These are phyloP conservation scores for Penicillium coprophilum DNA, from an alignment of 495 filamentous ascomycete genomes.

Conservation along the genomic window DNA sequence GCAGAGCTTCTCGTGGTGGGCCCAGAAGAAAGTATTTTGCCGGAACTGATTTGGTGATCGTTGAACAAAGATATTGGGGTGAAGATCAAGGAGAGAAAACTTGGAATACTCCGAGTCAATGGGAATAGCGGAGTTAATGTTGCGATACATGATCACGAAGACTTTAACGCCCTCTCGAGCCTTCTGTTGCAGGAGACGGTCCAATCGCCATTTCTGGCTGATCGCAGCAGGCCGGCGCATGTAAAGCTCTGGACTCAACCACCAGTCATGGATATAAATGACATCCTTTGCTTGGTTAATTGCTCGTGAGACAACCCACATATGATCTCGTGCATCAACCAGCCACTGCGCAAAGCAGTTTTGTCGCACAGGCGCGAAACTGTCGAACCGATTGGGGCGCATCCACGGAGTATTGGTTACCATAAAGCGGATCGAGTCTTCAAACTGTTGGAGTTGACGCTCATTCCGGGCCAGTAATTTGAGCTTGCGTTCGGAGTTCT, in stretches of 20 bases:
- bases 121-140: constrained; percentile 95
- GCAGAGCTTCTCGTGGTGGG: constrained; percentile 96
- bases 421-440: constrained; percentile 89
- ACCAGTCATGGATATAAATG: constrained; percentile 99
- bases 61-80: constrained; percentile 94
- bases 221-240: constrained; percentile 93
- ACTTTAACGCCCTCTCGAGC: constrained; percentile 95
- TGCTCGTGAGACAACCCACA: constrained; percentile 97
- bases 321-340: constrained; percentile 94
- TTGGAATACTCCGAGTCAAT: constrained; percentile 99
- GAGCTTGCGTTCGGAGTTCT: constrained; percentile 84
- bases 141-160: constrained; percentile 97
- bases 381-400: constrained; percentile 79
- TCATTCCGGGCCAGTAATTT: constrained; percentile 93
- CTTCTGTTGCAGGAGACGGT: constrained; percentile 91
- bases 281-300: constrained; percentile 98
- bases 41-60: constrained; percentile 95
- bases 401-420: constrained; percentile 75
- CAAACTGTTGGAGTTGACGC: constrained; percentile 84
- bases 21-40: constrained; percentile 99
- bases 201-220: constrained; percentile 97
- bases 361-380: constrained; percentile 86
- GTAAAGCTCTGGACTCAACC: constrained; percentile 95
- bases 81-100: constrained; percentile 92
- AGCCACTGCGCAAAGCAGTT: constrained; percentile 94